Evolutionary conservation across 2,329 filamentous ascomycete genomes (phyloP).

Genomic region (Clathrospora elynae): DNA sequence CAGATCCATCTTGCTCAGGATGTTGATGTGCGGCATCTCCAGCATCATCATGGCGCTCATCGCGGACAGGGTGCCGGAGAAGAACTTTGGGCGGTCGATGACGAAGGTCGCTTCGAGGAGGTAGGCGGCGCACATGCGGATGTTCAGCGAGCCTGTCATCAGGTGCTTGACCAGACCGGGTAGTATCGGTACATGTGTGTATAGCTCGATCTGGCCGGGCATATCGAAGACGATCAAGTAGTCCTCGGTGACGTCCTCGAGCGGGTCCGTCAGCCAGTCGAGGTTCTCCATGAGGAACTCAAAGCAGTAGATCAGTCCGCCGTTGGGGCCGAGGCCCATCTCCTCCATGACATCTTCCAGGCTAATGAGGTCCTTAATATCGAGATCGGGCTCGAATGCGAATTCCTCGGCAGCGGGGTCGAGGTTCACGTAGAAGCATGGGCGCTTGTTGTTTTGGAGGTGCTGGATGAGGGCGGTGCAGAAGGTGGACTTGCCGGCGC

Average conservation of each 20-base stretch:
- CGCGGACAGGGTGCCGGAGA: slow-evolving; percentile 89
- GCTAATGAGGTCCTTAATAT: slow-evolving; percentile 93
- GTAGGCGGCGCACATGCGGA: slow-evolving; percentile 91
- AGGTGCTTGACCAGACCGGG: slow-evolving; percentile 83
- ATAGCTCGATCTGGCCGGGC: slow-evolving; percentile 98
- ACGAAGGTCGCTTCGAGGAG: slow-evolving; percentile 95
- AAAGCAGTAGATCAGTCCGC: slow-evolving; percentile 93
- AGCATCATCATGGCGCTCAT: slow-evolving; percentile 99
- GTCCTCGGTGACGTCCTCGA: slow-evolving; percentile 87
- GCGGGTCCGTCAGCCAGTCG: slow-evolving; percentile 83
- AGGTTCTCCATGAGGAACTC: slow-evolving; percentile 94
- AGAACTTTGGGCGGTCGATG: slow-evolving; percentile 95
- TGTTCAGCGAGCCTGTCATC: slow-evolving; percentile 80
- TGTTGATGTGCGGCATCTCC: slow-evolving; percentile 94
- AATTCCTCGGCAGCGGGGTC: slow-evolving; percentile 95
- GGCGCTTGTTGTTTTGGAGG: slow-evolving; percentile 86
- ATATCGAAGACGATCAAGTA: slow-evolving; percentile 98
- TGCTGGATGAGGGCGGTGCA: slow-evolving; percentile 92
- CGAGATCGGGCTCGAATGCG: slow-evolving; percentile 86
- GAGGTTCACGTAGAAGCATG: slow-evolving; percentile 96
- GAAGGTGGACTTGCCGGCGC: slow-evolving; percentile 96
- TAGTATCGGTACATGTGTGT: slow-evolving; percentile 93
- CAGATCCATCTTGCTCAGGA: slow-evolving; percentile 97
- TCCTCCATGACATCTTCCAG: slow-evolving; percentile 97
- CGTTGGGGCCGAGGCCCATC: slow-evolving; percentile 86